These are phyloP conservation scores for Phlyctochytrium bullatum DNA, from an alignment of 192 early-diverging fungal genomes.

Conservation along the genomic window DNA sequence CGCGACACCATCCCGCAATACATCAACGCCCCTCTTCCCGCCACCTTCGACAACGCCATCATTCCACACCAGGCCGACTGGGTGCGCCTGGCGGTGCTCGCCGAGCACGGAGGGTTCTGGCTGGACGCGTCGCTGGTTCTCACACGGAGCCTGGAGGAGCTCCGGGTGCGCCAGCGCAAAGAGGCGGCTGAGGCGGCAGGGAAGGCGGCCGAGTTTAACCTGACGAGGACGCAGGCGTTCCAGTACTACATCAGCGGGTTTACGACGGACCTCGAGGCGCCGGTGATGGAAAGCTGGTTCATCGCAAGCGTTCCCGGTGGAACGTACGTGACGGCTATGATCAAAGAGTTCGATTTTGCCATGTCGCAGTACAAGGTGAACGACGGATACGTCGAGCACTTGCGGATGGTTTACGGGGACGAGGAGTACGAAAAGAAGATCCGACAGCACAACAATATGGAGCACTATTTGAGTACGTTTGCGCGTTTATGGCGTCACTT, in stretches of 20 bases:
- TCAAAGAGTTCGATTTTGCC: background rate
- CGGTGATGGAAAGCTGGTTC: slow-evolving; percentile 1
- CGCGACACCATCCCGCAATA: background rate
- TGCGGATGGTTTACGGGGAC: background rate
- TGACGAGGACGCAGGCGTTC: too few species aligned
- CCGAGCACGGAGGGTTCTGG: background rate
- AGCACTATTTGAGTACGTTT: background rate
- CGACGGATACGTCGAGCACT: background rate
- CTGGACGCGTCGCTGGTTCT: background rate
- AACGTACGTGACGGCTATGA: background rate
- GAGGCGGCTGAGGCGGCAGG: background rate
- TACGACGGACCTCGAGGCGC: background rate
- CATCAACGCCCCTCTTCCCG: background rate
- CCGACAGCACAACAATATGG: background rate
- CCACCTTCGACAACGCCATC: slow-evolving; percentile 6
- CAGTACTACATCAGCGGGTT: background rate
- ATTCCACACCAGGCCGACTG: background rate
- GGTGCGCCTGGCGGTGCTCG: slow-evolving; percentile 4
- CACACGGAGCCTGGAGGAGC: background rate
- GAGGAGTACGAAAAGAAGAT: background rate
- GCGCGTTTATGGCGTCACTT: too few species aligned
- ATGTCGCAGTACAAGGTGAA: background rate
- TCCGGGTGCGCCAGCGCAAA: background rate
- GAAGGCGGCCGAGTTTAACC: too few species aligned
- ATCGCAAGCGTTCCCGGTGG: background rate